Evolutionary conservation across 192 early-diverging fungal genomes (phyloP), one percentile per base, ranked within the genome.

Genomic region (Podila epicladia): DNA sequence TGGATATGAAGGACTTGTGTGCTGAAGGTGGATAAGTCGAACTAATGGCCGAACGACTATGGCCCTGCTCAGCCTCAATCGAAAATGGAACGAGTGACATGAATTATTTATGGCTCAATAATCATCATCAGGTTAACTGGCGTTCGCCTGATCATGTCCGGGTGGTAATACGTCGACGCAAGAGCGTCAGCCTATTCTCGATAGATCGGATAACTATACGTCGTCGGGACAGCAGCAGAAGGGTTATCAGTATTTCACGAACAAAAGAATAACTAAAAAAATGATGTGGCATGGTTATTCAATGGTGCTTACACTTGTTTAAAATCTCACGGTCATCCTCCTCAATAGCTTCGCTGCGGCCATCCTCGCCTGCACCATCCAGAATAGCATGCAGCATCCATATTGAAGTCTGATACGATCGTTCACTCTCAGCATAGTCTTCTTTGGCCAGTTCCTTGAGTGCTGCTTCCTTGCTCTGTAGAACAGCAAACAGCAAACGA

Each of bases 351-450:
- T 83, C 73, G 26, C 83, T 85, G 0, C 79, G 77, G n/a, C 83
- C 82, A 38, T 78, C 75, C 26, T 78, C 73, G 17, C 59, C 66
- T 37, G 78, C 64, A 1, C 60, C 77, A 37, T 92, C 92, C 28
- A 95, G 67, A 59, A 94, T 90, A 32, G 93, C 91, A 62, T 90
- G 86, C 8, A 95, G 79, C 89, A 94, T 92, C 88, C 87, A 91
- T 28, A 95, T 95, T 2, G 90, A 88, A 9, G 88, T 89, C 75
- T 93, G 89, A 59, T 95, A 95, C 15, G 91, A 90, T 57, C 88
- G 86, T 70, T 94, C 94, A 71, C 94, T 93, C 62, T 87, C 87
- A 15, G 86, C 60, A 32, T 90, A 83, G 31, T 93, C 89, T 5
- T 91, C 88, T 61, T 89, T 89, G 51, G 85, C 84, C 26, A 94